A percentile compares a stretch with the other conserved stretches of the same genome.
phyloP scores from a whole-genome alignment of 495 filamentous ascomycete genomes.

The Trichocladium antarcticum region DNA sequence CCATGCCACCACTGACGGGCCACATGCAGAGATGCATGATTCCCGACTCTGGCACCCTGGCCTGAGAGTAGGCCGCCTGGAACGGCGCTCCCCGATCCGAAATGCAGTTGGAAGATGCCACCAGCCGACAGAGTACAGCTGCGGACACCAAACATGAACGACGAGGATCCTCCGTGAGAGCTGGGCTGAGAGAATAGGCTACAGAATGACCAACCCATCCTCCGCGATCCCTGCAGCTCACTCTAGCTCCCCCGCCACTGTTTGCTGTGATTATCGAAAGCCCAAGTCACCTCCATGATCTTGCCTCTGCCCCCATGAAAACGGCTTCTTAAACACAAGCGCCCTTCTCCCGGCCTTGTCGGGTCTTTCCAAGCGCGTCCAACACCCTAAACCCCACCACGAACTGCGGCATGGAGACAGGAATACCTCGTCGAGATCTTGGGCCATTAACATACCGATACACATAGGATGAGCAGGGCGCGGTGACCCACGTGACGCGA shows the following conservation, averaged over 20 bases:
- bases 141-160: not conserved
- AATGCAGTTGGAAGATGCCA: too few relatives aligned
- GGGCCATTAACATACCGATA: conserved; percentile 22
- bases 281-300: not conserved
- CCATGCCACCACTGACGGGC: not conserved
- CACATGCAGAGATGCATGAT: not conserved
- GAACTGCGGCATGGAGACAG: conserved; percentile 24
- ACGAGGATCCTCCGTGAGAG: not conserved
- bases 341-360: not conserved
- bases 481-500: conserved; percentile 23
- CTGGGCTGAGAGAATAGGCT: not conserved
- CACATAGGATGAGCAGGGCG: conserved; percentile 27
- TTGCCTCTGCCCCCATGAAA: not conserved
- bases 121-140: not conserved
- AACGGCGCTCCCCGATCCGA: too few relatives aligned
- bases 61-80: not conserved
- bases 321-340: not conserved
- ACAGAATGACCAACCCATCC: conserved; percentile 5
- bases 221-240: conserved; percentile 1
- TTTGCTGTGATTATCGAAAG: not conserved
- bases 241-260: conserved; percentile 7
- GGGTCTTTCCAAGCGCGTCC: conserved; percentile 10
- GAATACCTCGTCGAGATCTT: conserved; percentile 25
- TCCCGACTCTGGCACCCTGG: not conserved
- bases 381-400: not conserved